Percentiles rank a stretch among this genome's conserved stretches.
Evolutionary conservation across 1,284 basidiomycete genomes (phyloP).

Genomic region (Moesziomyces aphidis): DNA sequence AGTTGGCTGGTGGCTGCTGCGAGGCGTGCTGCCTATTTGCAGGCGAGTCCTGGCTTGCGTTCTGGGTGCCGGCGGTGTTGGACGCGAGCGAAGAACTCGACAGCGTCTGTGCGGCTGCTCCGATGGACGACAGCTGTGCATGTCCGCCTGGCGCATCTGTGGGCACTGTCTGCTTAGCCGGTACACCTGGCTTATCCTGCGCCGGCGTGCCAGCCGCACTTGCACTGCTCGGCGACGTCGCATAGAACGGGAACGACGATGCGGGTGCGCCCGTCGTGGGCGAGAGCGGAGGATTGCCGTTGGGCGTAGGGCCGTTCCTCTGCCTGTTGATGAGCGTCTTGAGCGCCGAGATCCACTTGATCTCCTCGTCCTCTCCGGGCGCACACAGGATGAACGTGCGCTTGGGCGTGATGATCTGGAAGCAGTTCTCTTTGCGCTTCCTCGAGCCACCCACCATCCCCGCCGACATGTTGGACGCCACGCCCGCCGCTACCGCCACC

Average conservation of each 20-base stretch:
- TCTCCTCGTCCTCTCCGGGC: conserved; percentile 96
- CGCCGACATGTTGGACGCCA: conserved; percentile 44
- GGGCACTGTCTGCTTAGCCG: background rate
- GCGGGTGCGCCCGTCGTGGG: conserved; percentile 16
- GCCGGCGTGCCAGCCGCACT: conserved; percentile 1
- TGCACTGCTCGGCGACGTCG: background rate
- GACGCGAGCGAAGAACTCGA: conserved; percentile 1
- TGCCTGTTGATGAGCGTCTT: conserved; percentile 79
- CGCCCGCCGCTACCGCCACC: conserved; percentile 46
- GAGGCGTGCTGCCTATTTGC: too few relatives aligned
- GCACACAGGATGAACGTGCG: conserved; percentile 89
- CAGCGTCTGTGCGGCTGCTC: conserved; percentile 38
- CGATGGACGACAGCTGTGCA: conserved; percentile 32
- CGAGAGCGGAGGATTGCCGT: conserved; percentile 23
- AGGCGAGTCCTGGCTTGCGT: too few relatives aligned
- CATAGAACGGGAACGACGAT: conserved; percentile 26
- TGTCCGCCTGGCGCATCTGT: background rate
- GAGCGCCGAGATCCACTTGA: conserved; percentile 95
- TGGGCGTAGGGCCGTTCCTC: conserved; percentile 39
- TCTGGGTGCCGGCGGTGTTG: too few relatives aligned
- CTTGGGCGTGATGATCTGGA: conserved; percentile 97
- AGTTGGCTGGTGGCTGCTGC: too few relatives aligned
- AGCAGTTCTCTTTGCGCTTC: conserved; percentile 74
- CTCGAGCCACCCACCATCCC: conserved; percentile 43
- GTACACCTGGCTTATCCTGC: background rate